phyloP scores from a whole-genome alignment of 192 early-diverging fungal species.

The Coemansia sp. region DNA sequence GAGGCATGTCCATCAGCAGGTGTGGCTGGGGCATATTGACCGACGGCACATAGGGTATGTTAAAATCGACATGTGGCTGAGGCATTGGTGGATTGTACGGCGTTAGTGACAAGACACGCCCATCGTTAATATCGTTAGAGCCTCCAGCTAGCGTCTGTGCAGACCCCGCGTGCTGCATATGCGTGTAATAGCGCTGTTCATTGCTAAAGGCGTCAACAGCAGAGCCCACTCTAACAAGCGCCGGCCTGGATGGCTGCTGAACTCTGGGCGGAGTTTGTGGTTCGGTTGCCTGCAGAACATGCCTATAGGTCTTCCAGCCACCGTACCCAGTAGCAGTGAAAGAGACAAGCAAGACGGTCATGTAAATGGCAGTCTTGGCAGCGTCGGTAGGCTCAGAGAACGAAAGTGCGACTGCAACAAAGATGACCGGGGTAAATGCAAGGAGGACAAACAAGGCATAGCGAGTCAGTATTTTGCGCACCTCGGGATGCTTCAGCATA shows the following conservation, averaged over 20 bases:
- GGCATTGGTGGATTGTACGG: constrained; percentile 2
- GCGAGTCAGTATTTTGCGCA: constrained; percentile 2
- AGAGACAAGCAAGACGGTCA: constrained; percentile 20
- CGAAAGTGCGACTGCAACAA: constrained; percentile 31
- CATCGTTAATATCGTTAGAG: not conserved
- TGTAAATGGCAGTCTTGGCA: constrained; percentile 31
- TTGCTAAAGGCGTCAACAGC: constrained; percentile 30
- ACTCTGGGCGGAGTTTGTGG: not conserved
- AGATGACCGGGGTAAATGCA: constrained; percentile 31
- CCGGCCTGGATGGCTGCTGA: not conserved
- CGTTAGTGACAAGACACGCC: constrained; percentile 2
- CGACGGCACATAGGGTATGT: not conserved
- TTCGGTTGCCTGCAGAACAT: constrained; percentile 11
- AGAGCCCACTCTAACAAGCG: not conserved
- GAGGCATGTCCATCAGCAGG: not conserved
- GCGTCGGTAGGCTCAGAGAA: constrained; percentile 18
- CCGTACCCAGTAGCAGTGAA: constrained; percentile 31
- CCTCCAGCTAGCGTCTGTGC: not conserved
- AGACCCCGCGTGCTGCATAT: not conserved
- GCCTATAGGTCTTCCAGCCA: constrained; percentile 14
- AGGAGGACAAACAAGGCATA: constrained; percentile 7
- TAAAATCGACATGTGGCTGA: not conserved
- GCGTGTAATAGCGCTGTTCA: constrained; percentile 19
- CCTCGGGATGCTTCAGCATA: constrained; percentile 9
- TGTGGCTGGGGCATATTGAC: not conserved